A percentile compares a stretch with the other conserved stretches of the same genome.
Evolutionary conservation across 75 land plant species (phyloP).

Genomic region (Pinus taeda): DNA sequence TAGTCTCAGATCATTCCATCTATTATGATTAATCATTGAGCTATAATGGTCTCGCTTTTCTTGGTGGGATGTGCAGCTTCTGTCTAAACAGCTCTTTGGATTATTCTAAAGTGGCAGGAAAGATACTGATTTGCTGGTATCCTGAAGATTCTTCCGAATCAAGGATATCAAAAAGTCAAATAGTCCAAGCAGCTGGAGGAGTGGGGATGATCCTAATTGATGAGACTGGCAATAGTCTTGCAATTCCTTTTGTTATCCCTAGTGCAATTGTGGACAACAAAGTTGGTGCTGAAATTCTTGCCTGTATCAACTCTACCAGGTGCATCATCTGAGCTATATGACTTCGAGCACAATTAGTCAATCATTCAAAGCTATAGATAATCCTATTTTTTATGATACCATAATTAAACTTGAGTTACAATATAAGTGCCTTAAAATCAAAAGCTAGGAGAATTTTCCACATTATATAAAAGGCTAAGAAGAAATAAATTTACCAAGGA

Average conservation of each 20-base stretch:
- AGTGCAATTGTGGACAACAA: conserved; percentile 52
- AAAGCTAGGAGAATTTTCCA: background rate
- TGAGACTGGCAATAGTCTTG: conserved; percentile 45
- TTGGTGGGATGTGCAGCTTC: conserved; percentile 29
- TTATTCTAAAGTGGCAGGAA: conserved; percentile 53
- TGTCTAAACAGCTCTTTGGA: conserved; percentile 71
- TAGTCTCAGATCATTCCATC: conserved; percentile 1
- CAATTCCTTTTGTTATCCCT: conserved; percentile 49
- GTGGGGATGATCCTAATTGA: conserved; percentile 73
- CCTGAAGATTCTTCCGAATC: conserved; percentile 42
- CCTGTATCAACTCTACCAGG: conserved; percentile 71
- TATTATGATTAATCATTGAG: background rate
- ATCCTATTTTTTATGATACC: background rate
- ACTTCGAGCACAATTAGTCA: background rate
- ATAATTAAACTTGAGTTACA: background rate
- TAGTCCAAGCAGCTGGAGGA: conserved; percentile 76
- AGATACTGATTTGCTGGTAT: conserved; percentile 61
- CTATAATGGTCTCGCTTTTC: background rate
- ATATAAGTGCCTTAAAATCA: background rate
- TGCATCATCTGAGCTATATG: conserved; percentile 11
- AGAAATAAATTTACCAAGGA: no score
- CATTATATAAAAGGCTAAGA: no score
- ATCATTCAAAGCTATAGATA: background rate
- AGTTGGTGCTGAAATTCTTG: conserved; percentile 50
- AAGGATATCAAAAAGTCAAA: conserved; percentile 46